phyloP scores from a whole-genome alignment of 1,284 basidiomycete genomes.

The Melampsora allii-populina region DNA sequence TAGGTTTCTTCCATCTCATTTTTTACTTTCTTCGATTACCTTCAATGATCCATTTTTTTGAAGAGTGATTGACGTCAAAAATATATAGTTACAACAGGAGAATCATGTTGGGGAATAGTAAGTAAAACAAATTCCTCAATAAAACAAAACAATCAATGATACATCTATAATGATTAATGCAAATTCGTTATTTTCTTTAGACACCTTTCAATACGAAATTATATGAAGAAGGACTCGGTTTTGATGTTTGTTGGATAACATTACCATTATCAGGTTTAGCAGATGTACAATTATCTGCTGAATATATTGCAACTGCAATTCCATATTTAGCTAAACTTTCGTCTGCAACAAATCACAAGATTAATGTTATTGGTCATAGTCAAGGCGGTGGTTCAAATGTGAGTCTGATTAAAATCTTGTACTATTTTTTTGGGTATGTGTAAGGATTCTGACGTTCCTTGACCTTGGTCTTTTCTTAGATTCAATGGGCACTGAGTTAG shows the following conservation, averaged over 20 bases:
- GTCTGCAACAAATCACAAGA: conserved; percentile 47
- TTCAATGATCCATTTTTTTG: neutral
- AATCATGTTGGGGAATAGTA: conserved; percentile 17
- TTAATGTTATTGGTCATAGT: conserved; percentile 52
- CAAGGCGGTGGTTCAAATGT: conserved; percentile 48
- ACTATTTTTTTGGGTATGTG: too few species aligned
- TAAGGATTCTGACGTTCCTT: neutral
- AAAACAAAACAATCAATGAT: neutral
- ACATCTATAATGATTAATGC: neutral
- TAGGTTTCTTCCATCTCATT: neutral
- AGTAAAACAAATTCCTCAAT: neutral
- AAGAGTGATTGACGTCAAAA: neutral
- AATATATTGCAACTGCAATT: conserved; percentile 52
- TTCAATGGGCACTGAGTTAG: conserved; percentile 41
- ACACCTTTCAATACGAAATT: conserved; percentile 47
- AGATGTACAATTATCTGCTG: conserved; percentile 50
- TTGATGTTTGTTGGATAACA: conserved; percentile 52
- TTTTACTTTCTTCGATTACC: neutral
- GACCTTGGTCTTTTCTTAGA: neutral
- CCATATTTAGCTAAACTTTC: conserved; percentile 48
- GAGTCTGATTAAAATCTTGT: conserved; percentile 52
- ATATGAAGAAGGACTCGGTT: conserved; percentile 47
- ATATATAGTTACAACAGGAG: conserved; percentile 15
- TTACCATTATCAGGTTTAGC: conserved; percentile 48
- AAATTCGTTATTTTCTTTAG: neutral